A percentile compares a stretch with the other conserved stretches of the same genome.
phyloP scores from a whole-genome alignment of 208 protist species.

The Leishmania guyanensis region DNA sequence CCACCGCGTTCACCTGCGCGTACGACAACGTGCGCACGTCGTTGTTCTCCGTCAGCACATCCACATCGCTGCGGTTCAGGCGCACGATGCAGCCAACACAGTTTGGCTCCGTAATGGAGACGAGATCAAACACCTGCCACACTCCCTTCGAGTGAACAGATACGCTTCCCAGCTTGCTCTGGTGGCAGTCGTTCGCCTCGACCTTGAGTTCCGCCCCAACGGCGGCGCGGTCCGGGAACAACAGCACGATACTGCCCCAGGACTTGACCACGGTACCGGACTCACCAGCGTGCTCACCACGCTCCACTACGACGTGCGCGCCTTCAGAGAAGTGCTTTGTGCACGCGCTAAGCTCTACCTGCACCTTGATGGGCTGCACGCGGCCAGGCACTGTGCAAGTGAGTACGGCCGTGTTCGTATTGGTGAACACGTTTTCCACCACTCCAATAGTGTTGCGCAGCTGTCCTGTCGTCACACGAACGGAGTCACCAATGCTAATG shows the following conservation, averaged over 20 bases:
- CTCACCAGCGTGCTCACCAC: constrained; percentile 77
- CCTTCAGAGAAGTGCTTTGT: constrained; percentile 86
- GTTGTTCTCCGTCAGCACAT: constrained; percentile 84
- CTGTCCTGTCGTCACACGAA: constrained; percentile 79
- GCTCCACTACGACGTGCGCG: constrained; percentile 84
- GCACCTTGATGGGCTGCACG: constrained; percentile 61
- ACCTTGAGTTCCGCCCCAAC: constrained; percentile 70
- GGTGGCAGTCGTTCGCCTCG: constrained; percentile 83
- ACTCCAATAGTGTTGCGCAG: constrained; percentile 73
- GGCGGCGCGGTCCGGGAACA: constrained; percentile 76
- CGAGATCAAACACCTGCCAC: constrained; percentile 85
- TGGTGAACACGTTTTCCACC: constrained; percentile 78
- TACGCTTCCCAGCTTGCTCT: constrained; percentile 76
- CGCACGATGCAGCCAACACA: constrained; percentile 78
- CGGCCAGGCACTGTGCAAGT: constrained; percentile 62
- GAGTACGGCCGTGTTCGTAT: constrained; percentile 69
- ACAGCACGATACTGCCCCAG: constrained; percentile 65
- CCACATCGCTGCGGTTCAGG: constrained; percentile 65
- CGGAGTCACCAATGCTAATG: constrained; percentile 68
- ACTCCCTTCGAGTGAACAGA: constrained; percentile 67
- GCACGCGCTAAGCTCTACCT: constrained; percentile 79
- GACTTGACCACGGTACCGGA: constrained; percentile 89
- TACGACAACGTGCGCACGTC: constrained; percentile 71
- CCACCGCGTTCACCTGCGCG: constrained; percentile 69
- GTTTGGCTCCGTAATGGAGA: constrained; percentile 66